These are phyloP conservation scores for Filobasidium wieringae DNA, from an alignment of 768 basidiomycete species.

Conservation along the genomic window DNA sequence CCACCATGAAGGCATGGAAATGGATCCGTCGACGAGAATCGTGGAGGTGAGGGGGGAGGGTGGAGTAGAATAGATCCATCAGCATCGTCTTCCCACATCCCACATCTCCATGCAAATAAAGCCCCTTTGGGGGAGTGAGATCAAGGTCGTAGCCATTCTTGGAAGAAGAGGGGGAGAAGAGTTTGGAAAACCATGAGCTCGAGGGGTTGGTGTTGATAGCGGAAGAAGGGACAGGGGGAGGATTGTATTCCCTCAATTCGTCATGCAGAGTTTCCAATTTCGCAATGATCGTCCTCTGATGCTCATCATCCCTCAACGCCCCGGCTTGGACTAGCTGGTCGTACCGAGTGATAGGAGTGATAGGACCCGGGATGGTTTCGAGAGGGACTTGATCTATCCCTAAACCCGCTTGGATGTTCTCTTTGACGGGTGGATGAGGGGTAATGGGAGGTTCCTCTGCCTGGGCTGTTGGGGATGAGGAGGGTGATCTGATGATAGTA, in stretches of 20 bases:
- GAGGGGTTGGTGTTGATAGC: constrained; percentile 6
- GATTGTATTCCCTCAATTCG: constrained; percentile 56
- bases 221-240: constrained; percentile 49
- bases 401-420: too few relatives aligned
- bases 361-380: background rate
- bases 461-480: background rate
- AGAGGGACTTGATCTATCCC: background rate
- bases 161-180: constrained; percentile 17
- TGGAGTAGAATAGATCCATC: constrained; percentile 92
- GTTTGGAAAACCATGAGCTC: constrained; percentile 14
- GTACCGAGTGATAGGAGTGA: constrained; percentile 29
- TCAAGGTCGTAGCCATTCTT: constrained; percentile 5
- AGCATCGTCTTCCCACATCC: constrained; percentile 94
- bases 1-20: constrained; percentile 99
- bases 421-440: background rate
- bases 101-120: constrained; percentile 93
- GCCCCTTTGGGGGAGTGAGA: constrained; percentile 59
- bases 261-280: constrained; percentile 71
- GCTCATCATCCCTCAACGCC: constrained; percentile 58
- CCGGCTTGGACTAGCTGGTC: constrained; percentile 46
- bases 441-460: background rate
- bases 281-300: constrained; percentile 73
- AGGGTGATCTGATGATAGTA: too few relatives aligned
- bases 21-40: constrained; percentile 55
- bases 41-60: constrained; percentile 44